Evolutionary conservation across 2,329 filamentous ascomycete species (phyloP).

Genomic region (Elsinoe ampelina): DNA sequence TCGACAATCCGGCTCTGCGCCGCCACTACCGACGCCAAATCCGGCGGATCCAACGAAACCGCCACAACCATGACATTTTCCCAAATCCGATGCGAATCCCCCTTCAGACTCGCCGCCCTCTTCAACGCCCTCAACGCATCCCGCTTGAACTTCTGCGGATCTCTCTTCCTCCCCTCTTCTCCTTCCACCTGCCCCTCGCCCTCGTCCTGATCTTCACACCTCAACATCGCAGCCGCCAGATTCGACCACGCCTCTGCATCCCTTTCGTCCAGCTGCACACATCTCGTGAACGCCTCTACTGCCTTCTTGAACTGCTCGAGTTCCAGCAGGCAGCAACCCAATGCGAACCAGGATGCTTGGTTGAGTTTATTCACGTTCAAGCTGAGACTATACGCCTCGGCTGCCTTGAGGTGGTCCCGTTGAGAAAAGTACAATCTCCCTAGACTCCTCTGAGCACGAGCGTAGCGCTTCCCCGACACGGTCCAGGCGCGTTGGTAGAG

Average conservation of each 20-base stretch:
- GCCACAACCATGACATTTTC: constrained; percentile 89
- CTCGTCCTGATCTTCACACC: constrained; percentile 7
- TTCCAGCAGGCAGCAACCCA: constrained; percentile 80
- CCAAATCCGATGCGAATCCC: constrained; percentile 89
- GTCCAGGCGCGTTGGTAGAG: constrained; percentile 85
- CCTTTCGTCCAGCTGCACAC: constrained; percentile 75
- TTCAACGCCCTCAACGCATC: constrained; percentile 81
- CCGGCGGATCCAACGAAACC: constrained; percentile 64
- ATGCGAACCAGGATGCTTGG: constrained; percentile 74
- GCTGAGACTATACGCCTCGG: constrained; percentile 68
- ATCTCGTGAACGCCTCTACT: constrained; percentile 71
- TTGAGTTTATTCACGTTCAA: constrained; percentile 73
- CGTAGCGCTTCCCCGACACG: constrained; percentile 69
- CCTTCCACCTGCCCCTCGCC: constrained; percentile 21
- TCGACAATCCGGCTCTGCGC: constrained; percentile 67
- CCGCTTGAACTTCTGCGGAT: constrained; percentile 53
- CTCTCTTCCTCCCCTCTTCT: constrained; percentile 28
- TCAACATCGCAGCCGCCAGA: constrained; percentile 69
- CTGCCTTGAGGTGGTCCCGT: constrained; percentile 59
- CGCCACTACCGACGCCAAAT: constrained; percentile 64
- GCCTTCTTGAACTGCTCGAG: constrained; percentile 68
- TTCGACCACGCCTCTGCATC: constrained; percentile 95
- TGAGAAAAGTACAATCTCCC: constrained; percentile 65
- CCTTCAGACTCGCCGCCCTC: constrained; percentile 71
- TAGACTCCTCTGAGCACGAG: constrained; percentile 77